A percentile compares a stretch with the other conserved stretches of the same genome.
These are phyloP conservation scores for Citrus medica DNA, from an alignment of 345 rosid genomes.

Conservation along the genomic window DNA sequence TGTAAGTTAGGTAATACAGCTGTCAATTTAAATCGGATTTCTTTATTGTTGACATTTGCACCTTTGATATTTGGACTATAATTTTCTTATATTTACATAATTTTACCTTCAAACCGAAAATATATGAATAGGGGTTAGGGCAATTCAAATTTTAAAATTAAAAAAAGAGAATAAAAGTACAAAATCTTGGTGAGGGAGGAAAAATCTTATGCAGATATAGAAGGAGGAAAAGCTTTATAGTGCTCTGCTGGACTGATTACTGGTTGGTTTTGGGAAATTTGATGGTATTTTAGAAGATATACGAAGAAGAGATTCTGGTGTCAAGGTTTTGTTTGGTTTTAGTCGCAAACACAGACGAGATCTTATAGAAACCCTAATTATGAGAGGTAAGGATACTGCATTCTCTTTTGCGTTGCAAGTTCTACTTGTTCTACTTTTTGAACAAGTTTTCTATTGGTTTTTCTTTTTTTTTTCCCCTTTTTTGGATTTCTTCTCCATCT, in stretches of 20 bases:
- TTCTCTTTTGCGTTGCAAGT: neutral
- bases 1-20: too few relatives aligned
- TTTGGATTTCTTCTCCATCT: too few relatives aligned
- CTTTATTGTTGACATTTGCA: too few relatives aligned
- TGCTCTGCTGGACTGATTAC: neutral
- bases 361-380: neutral
- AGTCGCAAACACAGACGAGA: neutral
- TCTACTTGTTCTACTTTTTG: neutral
- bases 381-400: conserved; percentile 4
- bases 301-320: neutral
- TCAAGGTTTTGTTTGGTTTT: neutral
- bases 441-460: neutral
- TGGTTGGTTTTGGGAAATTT: neutral
- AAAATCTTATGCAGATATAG: neutral
- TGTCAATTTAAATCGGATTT: too few relatives aligned
- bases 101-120: too few relatives aligned
- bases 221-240: neutral
- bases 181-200: too few relatives aligned
- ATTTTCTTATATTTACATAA: too few relatives aligned
- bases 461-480: too few relatives aligned
- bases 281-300: neutral
- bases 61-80: too few relatives aligned
- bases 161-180: too few relatives aligned
- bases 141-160: too few relatives aligned
- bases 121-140: too few relatives aligned